Evolutionary conservation across 148 eudicot species (phyloP), one percentile per base, ranked within the genome.

Genomic region (Rhododendron kiyosumense): DNA sequence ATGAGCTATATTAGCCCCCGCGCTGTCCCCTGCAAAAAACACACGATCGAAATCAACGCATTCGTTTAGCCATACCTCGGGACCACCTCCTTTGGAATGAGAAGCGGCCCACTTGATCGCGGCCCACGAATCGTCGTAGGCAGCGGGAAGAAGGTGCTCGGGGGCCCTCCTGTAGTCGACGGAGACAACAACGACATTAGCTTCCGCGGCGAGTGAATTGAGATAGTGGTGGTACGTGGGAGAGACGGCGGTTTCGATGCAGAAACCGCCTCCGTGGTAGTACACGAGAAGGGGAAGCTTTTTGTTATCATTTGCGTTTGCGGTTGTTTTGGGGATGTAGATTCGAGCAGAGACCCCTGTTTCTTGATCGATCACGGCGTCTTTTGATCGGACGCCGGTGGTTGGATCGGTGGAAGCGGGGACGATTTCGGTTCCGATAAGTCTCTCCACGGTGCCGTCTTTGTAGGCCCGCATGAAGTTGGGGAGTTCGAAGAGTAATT

Each of bases 141-240:
- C 88, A 0, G 46, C 38, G 0, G 97, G 95, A 0, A 94, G 80
- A 5, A 87, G 93, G 81, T 91, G 51, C 34, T 94, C 97, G 0
- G 97, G 97, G 75, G 93, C 94, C 34, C 89, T 71, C 45, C 97
- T 85, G 65, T 92, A 94, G 0, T 94, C 89, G 14, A 93, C 88
- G 0, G 97, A 89, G 0, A 92, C 59, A 14, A 83, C 87, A 10
- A 89, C 69, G 2, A 86, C 83, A 9, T 90, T 82, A 7, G 91
- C 87, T 30, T 87, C 80, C 0, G 89, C 61, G 8, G 76, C 87
- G 2, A 87, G 65, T 57, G 13, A 11, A 83, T 90, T 81, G 79
- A 91, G 32, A 79, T 86, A 48, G 11, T 74, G 61, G 67, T 88
- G 88, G 82, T 85, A 88, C 0, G 14, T 3, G 0, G 87, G 54